These are phyloP conservation scores for Emergomyces africanus DNA, from an alignment of 2,329 filamentous ascomycete genomes.

Conservation along the genomic window DNA sequence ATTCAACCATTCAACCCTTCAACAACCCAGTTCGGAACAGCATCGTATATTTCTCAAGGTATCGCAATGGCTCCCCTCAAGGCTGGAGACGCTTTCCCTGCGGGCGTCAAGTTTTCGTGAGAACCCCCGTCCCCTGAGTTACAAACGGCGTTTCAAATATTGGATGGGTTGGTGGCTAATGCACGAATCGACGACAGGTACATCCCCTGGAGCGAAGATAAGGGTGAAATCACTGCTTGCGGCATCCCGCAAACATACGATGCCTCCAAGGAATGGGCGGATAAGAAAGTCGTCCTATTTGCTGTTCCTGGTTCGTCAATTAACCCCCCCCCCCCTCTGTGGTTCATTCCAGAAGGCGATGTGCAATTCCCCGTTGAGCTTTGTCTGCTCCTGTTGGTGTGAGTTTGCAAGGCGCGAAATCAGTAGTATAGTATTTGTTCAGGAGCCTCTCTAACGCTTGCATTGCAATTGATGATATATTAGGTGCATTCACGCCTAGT, in stretches of 20 bases:
- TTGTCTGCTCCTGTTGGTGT: neutral
- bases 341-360: neutral
- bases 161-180: slow-evolving; percentile 4
- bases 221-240: slow-evolving; percentile 56
- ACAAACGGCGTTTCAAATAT: neutral
- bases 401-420: neutral
- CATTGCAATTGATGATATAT: neutral
- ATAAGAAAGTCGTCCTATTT: slow-evolving; percentile 61
- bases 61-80: slow-evolving; percentile 54
- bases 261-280: slow-evolving; percentile 60
- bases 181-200: slow-evolving; percentile 39
- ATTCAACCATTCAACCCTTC: too few species aligned
- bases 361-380: neutral
- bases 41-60: too few species aligned
- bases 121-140: slow-evolving; percentile 18
- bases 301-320: slow-evolving; percentile 45
- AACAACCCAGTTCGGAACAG: neutral
- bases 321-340: too few species aligned
- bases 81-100: slow-evolving; percentile 71
- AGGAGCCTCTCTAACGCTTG: neutral
- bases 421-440: neutral
- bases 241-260: slow-evolving; percentile 67
- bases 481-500: slow-evolving; percentile 72
- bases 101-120: slow-evolving; percentile 63
- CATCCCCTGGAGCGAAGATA: slow-evolving; percentile 62